These are phyloP conservation scores for Pisolithus microcarpus DNA, from an alignment of 768 basidiomycete species.

Conservation along the genomic window DNA sequence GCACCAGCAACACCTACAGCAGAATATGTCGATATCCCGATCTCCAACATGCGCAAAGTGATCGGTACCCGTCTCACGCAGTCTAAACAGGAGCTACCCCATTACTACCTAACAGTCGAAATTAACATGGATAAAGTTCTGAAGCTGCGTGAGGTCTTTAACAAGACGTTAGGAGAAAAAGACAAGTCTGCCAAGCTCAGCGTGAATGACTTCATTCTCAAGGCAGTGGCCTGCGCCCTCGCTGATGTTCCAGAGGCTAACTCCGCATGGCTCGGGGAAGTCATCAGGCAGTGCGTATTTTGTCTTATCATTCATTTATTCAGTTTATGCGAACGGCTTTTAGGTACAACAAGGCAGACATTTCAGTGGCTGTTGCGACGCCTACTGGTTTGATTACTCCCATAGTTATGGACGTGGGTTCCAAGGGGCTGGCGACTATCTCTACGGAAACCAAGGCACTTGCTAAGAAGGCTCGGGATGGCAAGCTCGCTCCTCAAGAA, in stretches of 20 bases:
- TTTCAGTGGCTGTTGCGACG: constrained; percentile 94
- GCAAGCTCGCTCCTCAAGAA: constrained; percentile 89
- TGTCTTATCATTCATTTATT: background rate
- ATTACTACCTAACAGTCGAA: constrained; percentile 94
- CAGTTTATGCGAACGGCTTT: background rate
- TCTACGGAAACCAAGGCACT: constrained; percentile 88
- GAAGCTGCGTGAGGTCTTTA: constrained; percentile 94
- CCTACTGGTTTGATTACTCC: constrained; percentile 95
- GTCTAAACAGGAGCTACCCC: constrained; percentile 91
- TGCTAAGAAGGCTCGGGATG: constrained; percentile 93
- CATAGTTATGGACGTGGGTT: constrained; percentile 88
- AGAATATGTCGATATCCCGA: constrained; percentile 85
- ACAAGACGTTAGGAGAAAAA: constrained; percentile 77
- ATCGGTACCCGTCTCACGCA: constrained; percentile 88
- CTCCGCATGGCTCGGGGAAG: constrained; percentile 95
- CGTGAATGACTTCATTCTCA: constrained; percentile 97
- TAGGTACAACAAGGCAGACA: constrained; percentile 95
- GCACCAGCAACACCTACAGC: constrained; percentile 43
- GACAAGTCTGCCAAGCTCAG: constrained; percentile 91
- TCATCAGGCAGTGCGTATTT: constrained; percentile 78
- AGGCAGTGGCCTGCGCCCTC: constrained; percentile 86
- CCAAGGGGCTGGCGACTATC: constrained; percentile 88
- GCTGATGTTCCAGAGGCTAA: constrained; percentile 96
- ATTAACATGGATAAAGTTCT: constrained; percentile 94
- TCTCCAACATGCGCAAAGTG: constrained; percentile 90